Base-by-base conservation (phyloP, 2,329 filamentous ascomycete species). In the Aspergillus japonicus region DNA sequence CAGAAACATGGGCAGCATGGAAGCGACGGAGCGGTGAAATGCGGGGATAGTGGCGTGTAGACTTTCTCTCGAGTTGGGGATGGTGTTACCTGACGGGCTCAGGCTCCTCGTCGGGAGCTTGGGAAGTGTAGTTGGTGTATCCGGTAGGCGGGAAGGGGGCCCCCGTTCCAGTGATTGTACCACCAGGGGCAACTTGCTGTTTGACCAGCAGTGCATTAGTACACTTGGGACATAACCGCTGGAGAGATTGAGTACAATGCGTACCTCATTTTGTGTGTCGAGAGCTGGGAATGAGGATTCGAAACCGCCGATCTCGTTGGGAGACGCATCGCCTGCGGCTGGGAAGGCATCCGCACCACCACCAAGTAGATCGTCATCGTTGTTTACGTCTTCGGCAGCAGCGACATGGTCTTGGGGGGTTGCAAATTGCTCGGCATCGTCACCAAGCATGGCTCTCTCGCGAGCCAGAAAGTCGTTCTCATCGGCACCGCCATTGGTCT, bases 271-370 rank as follows among this genome's bases (percentile, higher is more conserved):
- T 77, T 81, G 77, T 52, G 83, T 86, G 69, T 87, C 85, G 66
- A 99, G 87, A 58, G 92, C 91, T 31, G 95, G 95, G 77, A 96
- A 99, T 63, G 92, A 92, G 75, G 87, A 91, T 79, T 96, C 91
- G 69, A 98, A 98, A 64, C 83, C 83, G 49, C 79, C 78, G 66
- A 86, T 80, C 60, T 82, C 77, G 23, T 55, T 42, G 29, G 72
- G 67, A 16, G 60, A 67, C 58, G 60, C 60, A 47, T 63, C 66
- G n/a, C 52, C 53, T 12, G 52, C 52, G 56, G 63, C 55, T 26
- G 61, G 60, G 42, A 57, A 56, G 39, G 57, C 61, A 26, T 69
- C 83, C 64, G 82, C 88, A 52, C 85, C 87, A 52, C 87, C 87
- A 52, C 87, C 87, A 54, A 93, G 83, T 60, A 96, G 81, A 71